phyloP scores from a whole-genome alignment of 2,329 filamentous ascomycete genomes.

The Venturia asperata region DNA sequence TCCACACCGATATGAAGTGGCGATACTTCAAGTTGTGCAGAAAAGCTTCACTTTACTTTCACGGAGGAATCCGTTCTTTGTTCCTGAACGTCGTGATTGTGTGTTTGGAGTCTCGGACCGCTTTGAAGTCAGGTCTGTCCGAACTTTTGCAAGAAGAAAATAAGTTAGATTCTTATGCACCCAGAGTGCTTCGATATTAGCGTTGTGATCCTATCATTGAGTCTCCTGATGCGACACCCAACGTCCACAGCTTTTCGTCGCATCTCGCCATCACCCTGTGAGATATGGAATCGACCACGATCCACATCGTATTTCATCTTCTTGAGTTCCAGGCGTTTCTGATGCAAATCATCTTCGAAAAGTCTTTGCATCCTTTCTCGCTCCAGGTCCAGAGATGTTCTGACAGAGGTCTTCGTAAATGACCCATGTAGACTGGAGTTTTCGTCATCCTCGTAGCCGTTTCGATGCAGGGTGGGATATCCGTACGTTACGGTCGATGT shows the following conservation, averaged over 20 bases:
- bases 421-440: too few relatives aligned
- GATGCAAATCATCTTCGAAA: constrained; percentile 6
- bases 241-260: neutral
- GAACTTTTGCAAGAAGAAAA: too few relatives aligned
- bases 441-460: neutral
- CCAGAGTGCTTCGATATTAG: neutral
- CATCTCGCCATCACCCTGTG: neutral
- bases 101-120: too few relatives aligned
- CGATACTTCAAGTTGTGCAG: too few relatives aligned
- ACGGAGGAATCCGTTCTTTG: too few relatives aligned
- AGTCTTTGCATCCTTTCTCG: constrained; percentile 1
- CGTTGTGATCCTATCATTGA: neutral
- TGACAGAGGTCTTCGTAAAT: neutral
- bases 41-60: too few relatives aligned
- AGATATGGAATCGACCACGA: neutral
- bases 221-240: neutral
- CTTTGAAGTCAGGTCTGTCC: too few relatives aligned
- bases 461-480: neutral
- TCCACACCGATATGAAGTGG: too few relatives aligned
- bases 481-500: neutral
- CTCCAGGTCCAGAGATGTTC: neutral
- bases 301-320: neutral
- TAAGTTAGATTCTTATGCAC: neutral
- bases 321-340: neutral
- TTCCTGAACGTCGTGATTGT: too few relatives aligned